Evolutionary conservation across 2,329 filamentous ascomycete genomes (phyloP).

Genomic region (Onygenales sp.): DNA sequence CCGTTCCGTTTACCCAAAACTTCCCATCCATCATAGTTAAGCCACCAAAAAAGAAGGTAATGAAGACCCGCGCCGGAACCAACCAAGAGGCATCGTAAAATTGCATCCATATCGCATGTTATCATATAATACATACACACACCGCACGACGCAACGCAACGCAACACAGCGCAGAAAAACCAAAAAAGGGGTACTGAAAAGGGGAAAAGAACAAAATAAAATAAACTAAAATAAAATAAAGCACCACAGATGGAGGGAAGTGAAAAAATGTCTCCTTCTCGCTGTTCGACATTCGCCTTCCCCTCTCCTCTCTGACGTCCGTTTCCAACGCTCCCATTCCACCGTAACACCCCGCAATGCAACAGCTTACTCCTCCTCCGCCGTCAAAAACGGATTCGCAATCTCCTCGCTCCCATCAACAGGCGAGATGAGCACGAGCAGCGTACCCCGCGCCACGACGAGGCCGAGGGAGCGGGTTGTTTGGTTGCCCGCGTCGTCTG

Average conservation of each 20-base stretch:
- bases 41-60: no score
- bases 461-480: conserved; percentile 71
- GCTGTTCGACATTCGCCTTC: background rate
- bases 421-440: conserved; percentile 86
- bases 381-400: conserved; percentile 78
- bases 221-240: background rate
- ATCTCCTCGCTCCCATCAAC: conserved; percentile 94
- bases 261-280: background rate
- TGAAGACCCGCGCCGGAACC: no score
- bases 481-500: conserved; percentile 90
- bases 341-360: background rate
- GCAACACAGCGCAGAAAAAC: background rate
- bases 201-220: background rate
- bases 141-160: background rate
- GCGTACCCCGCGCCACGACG: conserved; percentile 81
- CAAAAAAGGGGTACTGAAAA: background rate
- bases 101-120: background rate
- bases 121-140: background rate
- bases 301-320: background rate
- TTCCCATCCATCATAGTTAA: no score
- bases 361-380: conserved; percentile 43
- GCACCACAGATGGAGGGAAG: background rate
- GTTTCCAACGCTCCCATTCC: background rate
- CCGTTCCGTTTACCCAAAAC: no score
- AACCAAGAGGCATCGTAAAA: background rate